Evolutionary conservation across 257 asterid genomes (phyloP).

Genomic region (Nicotiana tabacum): DNA sequence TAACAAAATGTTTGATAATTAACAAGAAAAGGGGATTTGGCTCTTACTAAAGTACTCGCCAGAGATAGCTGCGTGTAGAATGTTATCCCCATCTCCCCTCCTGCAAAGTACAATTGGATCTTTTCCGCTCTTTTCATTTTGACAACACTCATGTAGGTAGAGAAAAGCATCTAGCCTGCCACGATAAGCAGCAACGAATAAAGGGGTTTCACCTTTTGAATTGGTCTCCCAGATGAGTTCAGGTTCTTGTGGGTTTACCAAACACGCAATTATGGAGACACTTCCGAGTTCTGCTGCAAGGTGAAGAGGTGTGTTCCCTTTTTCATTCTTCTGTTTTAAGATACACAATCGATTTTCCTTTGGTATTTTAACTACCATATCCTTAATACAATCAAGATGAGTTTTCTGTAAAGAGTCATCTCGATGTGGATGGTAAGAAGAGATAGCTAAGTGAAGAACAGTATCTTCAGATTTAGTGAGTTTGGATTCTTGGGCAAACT

Average conservation of each 20-base stretch:
- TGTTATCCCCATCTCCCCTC: slow-evolving; percentile 35
- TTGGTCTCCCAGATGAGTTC: slow-evolving; percentile 26
- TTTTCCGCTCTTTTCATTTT: neutral
- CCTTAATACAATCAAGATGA: neutral
- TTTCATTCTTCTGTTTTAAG: slow-evolving; percentile 12
- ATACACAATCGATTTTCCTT: neutral
- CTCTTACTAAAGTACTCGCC: slow-evolving; percentile 42
- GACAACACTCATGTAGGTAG: slow-evolving; percentile 14
- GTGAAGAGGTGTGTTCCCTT: slow-evolving; percentile 49
- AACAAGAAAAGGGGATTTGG: neutral
- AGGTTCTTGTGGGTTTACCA: neutral
- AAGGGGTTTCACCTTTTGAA: slow-evolving; percentile 33
- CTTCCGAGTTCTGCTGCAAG: slow-evolving; percentile 43
- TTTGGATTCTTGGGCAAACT: neutral
- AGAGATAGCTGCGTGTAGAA: slow-evolving; percentile 34
- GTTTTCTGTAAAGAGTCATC: neutral
- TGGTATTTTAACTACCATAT: slow-evolving; percentile 20
- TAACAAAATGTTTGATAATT: neutral
- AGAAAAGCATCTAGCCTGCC: slow-evolving; percentile 25
- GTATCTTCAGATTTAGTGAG: slow-evolving; percentile 45
- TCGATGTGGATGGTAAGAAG: slow-evolving; percentile 23
- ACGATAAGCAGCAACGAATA: slow-evolving; percentile 42
- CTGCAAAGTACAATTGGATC: slow-evolving; percentile 22
- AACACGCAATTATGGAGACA: slow-evolving; percentile 6
- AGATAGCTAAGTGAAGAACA: slow-evolving; percentile 43